Conservation (phyloP, 23 red algal genomes). For the Agarophyton chilense region DNA sequence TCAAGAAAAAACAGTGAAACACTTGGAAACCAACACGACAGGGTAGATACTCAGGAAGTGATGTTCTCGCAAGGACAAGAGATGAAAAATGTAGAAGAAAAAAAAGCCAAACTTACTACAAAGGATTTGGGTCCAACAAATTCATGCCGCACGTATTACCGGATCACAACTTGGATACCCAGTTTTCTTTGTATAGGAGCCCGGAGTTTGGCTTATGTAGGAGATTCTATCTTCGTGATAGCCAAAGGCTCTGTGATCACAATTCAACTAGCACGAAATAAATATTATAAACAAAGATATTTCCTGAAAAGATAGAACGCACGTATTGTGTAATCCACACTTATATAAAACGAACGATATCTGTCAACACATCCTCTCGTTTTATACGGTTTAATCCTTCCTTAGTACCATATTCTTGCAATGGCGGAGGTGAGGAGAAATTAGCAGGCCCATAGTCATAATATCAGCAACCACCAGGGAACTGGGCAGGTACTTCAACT, state of each 20-base stretch:
- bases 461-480: slow-evolving; percentile 4
- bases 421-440: neutral
- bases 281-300: too few species aligned
- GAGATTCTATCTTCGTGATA: too few species aligned
- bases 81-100: neutral
- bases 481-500: neutral
- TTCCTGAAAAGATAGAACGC: too few species aligned
- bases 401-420: slow-evolving; percentile 2
- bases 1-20: neutral
- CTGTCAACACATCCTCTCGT: neutral
- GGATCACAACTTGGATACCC: too few species aligned
- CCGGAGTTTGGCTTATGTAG: too few species aligned
- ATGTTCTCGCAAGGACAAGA: slow-evolving; percentile 19
- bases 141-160: slow-evolving; percentile 37
- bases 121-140: neutral
- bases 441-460: neutral
- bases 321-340: too few species aligned
- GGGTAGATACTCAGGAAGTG: neutral
- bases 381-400: neutral
- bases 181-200: too few species aligned
- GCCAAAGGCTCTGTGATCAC: too few species aligned
- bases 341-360: too few species aligned
- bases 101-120: neutral
- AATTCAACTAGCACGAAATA: too few species aligned
- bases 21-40: neutral